These are phyloP conservation scores for Proliferodiscus dingleyae DNA, from an alignment of 2,329 filamentous ascomycete genomes.

Conservation along the genomic window DNA sequence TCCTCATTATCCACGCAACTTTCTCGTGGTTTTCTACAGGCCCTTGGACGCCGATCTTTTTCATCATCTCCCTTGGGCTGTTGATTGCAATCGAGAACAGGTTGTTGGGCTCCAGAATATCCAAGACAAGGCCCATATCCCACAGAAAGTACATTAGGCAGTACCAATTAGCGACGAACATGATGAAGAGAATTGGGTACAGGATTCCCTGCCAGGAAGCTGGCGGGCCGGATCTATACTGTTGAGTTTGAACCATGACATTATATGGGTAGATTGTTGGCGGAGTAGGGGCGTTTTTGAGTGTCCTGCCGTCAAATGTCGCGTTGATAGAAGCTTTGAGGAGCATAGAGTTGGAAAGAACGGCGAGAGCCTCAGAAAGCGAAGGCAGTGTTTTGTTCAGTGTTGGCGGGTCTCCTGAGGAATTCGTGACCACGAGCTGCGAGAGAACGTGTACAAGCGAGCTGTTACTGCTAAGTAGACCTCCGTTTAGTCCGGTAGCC, in stretches of 20 bases:
- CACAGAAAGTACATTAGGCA: conserved; percentile 8
- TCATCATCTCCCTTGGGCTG: conserved; percentile 6
- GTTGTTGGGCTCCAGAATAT: conserved; percentile 7
- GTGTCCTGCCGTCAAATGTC: neutral
- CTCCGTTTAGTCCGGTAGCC: conserved; percentile 3
- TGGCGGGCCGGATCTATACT: conserved; percentile 7
- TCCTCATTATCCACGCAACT: conserved; percentile 2
- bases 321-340: conserved; percentile 8
- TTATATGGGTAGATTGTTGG: neutral
- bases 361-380: conserved; percentile 6
- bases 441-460: conserved; percentile 6
- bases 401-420: neutral
- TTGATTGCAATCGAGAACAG: conserved; percentile 1
- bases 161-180: conserved; percentile 6
- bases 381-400: conserved; percentile 1
- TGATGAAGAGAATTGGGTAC: conserved; percentile 7
- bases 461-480: neutral
- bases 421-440: conserved; percentile 3
- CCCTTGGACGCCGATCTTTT: neutral
- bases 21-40: neutral
- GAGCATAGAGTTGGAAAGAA: conserved; percentile 8
- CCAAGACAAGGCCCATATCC: conserved; percentile 5
- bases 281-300: neutral
- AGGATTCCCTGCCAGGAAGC: conserved; percentile 4
- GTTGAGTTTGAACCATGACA: conserved; percentile 5